A percentile compares a stretch with the other conserved stretches of the same genome.
Evolutionary conservation across 805 yeast genomes (phyloP).

Genomic region (Sugiyamaella qingdaonensis): DNA sequence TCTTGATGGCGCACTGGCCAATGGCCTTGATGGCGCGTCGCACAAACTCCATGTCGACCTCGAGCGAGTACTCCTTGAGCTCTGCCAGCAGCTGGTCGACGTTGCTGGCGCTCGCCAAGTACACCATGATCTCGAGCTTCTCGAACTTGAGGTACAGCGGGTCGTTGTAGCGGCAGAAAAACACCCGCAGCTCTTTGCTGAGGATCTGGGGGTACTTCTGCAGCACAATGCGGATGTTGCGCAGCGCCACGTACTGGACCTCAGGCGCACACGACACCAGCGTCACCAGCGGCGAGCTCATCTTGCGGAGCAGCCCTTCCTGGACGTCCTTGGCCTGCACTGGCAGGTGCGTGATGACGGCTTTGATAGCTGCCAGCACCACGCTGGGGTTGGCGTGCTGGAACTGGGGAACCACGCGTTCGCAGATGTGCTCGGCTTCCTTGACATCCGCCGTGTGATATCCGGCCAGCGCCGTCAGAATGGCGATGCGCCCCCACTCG

Average conservation of each 20-base stretch:
- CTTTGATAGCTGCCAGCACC: slow-evolving; percentile 79
- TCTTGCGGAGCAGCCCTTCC: slow-evolving; percentile 53
- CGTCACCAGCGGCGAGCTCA: slow-evolving; percentile 83
- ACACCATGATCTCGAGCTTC: slow-evolving; percentile 81
- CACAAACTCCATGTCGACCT: slow-evolving; percentile 85
- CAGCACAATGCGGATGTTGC: slow-evolving; percentile 82
- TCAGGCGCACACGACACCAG: slow-evolving; percentile 86
- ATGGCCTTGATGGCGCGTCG: slow-evolving; percentile 84
- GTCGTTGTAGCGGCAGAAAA: slow-evolving; percentile 85
- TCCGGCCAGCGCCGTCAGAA: slow-evolving; percentile 74
- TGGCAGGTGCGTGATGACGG: slow-evolving; percentile 60
- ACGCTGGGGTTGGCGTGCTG: slow-evolving; percentile 98
- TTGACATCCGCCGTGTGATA: slow-evolving; percentile 51
- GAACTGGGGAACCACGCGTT: slow-evolving; percentile 86
- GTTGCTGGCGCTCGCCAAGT: slow-evolving; percentile 64
- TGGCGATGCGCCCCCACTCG: slow-evolving; percentile 97
- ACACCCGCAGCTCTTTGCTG: slow-evolving; percentile 76
- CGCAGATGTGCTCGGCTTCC: slow-evolving; percentile 82
- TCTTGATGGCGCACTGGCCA: slow-evolving; percentile 82
- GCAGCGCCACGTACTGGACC: slow-evolving; percentile 88
- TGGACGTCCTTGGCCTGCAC: slow-evolving; percentile 36
- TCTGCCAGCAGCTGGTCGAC: slow-evolving; percentile 65
- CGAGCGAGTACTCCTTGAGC: slow-evolving; percentile 82
- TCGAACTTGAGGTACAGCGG: slow-evolving; percentile 93
- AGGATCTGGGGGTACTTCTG: slow-evolving; percentile 83